Evolutionary conservation across 2,329 filamentous ascomycete genomes (phyloP).

Genomic region (Metarhizium robertsii): DNA sequence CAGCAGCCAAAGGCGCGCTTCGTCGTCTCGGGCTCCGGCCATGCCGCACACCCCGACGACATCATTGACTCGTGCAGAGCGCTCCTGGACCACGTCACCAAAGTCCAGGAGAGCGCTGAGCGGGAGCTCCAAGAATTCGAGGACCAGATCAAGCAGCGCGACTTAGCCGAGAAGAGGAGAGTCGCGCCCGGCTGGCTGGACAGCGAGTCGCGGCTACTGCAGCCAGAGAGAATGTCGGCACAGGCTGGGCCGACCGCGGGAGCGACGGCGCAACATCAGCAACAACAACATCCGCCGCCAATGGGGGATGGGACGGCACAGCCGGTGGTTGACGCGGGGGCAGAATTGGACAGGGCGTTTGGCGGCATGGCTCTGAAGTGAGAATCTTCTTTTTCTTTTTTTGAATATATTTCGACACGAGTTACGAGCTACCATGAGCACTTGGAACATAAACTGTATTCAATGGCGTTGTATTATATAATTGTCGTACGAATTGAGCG

Average conservation of each 20-base stretch:
- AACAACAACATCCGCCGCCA: not conserved
- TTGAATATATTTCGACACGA: not conserved
- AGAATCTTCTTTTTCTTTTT: not conserved
- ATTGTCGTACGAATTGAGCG: not conserved
- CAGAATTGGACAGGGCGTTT: conserved; percentile 50
- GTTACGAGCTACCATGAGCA: not conserved
- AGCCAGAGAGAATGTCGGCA: conserved; percentile 49
- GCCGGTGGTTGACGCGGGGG: conserved; percentile 35
- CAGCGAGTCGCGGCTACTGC: conserved; percentile 58
- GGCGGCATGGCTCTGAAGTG: conserved; percentile 33
- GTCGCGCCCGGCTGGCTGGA: conserved; percentile 77
- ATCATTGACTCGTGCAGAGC: conserved; percentile 76
- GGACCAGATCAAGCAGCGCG: conserved; percentile 51
- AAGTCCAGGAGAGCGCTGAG: conserved; percentile 59
- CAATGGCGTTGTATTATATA: not conserved
- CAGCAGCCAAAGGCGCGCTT: conserved; percentile 52
- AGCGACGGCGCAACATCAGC: not conserved
- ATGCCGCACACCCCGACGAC: conserved; percentile 77
- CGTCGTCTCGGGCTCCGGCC: conserved; percentile 67
- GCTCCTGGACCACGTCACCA: conserved; percentile 65
- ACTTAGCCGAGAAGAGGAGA: conserved; percentile 70
- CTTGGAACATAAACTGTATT: not conserved
- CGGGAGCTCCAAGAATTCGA: conserved; percentile 61
- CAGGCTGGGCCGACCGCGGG: conserved; percentile 14
- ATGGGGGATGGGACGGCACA: conserved; percentile 6